Percentiles rank a stretch among this genome's conserved stretches.
phyloP scores from a whole-genome alignment of 2,329 filamentous ascomycete species.

The Aspergillus oerlinghausenensis region DNA sequence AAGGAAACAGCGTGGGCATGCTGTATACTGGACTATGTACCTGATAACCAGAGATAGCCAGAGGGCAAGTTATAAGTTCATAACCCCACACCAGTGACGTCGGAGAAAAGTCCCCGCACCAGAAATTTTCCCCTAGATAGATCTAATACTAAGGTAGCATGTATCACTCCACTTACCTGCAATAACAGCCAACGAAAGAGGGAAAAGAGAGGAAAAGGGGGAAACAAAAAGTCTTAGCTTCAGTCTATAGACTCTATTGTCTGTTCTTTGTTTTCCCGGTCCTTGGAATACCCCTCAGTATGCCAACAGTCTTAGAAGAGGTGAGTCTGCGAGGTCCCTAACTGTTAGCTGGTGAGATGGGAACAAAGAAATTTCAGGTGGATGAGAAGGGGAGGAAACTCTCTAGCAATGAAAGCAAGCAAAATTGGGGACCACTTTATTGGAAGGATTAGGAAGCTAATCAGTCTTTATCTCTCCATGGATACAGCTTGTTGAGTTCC shows the following conservation, averaged over 20 bases:
- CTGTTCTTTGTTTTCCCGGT: neutral
- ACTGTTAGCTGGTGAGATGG: neutral
- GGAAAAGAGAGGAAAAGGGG: neutral
- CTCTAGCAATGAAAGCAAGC: neutral
- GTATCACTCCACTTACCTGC: neutral
- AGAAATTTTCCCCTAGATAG: neutral
- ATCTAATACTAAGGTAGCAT: neutral
- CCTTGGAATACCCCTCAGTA: conserved; percentile 33
- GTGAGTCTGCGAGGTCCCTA: conserved; percentile 40
- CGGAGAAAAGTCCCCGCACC: neutral
- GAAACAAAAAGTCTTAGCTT: conserved; percentile 5
- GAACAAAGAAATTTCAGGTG: neutral
- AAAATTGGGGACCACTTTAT: neutral
- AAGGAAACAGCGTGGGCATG: neutral
- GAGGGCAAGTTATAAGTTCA: neutral
- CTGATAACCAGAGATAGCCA: neutral
- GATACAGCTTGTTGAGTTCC: conserved; percentile 65
- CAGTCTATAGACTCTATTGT: neutral
- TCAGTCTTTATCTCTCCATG: neutral
- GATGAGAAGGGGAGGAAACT: neutral
- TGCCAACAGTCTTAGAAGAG: conserved; percentile 75
- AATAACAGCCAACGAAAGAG: neutral
- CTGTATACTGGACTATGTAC: neutral
- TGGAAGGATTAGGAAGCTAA: neutral
- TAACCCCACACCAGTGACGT: conserved; percentile 2